Percentiles rank a stretch among this genome's conserved stretches.
Evolutionary conservation across 345 rosid species (phyloP).

Genomic region (Durio zibethinus): DNA sequence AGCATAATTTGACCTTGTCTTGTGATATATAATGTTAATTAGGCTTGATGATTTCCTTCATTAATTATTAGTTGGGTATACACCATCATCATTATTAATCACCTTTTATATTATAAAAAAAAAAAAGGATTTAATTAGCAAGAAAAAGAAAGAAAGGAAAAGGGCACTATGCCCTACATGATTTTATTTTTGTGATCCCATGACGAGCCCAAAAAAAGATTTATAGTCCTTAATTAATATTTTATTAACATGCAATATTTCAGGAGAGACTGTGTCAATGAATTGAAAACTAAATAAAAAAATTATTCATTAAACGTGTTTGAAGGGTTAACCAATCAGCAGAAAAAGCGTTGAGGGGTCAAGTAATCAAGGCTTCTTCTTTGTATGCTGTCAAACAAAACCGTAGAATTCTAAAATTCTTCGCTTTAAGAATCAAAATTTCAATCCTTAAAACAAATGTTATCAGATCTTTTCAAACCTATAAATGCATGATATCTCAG

Average conservation of each 20-base stretch:
- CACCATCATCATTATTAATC: not conserved
- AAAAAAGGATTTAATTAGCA: not conserved
- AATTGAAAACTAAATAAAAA: not conserved
- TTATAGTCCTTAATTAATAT: too few relatives aligned
- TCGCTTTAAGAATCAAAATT: not conserved
- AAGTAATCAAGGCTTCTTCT: not conserved
- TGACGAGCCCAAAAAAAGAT: not conserved
- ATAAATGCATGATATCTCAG: not conserved
- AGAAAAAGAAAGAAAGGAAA: not conserved
- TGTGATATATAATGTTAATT: too few relatives aligned
- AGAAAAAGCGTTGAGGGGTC: not conserved
- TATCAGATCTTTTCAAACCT: not conserved
- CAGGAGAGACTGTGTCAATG: constrained; percentile 3
- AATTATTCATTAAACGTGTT: not conserved
- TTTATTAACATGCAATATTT: not conserved
- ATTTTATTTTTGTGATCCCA: too few relatives aligned
- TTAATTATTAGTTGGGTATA: not conserved
- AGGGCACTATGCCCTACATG: not conserved
- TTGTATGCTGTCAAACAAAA: not conserved
- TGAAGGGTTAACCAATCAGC: constrained; percentile 8
- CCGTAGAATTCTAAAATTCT: not conserved
- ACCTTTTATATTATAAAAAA: too few relatives aligned
- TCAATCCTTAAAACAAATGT: too few relatives aligned
- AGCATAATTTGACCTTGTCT: too few relatives aligned
- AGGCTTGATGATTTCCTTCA: not conserved